phyloP scores from a whole-genome alignment of 345 rosid species.

The Atalantia buxifolia region DNA sequence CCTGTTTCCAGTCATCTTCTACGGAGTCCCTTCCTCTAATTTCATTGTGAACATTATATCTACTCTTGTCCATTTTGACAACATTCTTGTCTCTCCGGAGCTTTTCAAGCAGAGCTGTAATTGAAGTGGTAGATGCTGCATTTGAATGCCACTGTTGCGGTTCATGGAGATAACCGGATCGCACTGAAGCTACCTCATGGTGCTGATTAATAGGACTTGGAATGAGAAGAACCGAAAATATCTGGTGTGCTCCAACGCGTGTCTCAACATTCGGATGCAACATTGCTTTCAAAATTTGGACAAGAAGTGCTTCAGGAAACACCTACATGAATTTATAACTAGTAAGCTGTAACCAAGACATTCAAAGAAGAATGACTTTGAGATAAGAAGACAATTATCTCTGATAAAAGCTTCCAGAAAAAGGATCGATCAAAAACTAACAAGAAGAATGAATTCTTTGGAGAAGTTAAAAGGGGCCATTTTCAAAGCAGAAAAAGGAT shows the following conservation, averaged over 20 bases:
- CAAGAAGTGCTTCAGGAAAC: constrained; percentile 81
- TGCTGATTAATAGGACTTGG: constrained; percentile 51
- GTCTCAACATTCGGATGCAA: constrained; percentile 81
- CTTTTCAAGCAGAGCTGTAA: constrained; percentile 75
- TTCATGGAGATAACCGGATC: constrained; percentile 57
- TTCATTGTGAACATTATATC: constrained; percentile 39
- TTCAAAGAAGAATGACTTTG: neutral
- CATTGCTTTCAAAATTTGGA: constrained; percentile 80
- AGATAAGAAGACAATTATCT: neutral
- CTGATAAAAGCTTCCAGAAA: neutral
- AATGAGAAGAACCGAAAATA: constrained; percentile 77
- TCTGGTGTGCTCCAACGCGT: constrained; percentile 84
- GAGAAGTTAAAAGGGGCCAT: neutral
- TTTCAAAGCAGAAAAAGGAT: neutral
- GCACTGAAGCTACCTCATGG: constrained; percentile 53
- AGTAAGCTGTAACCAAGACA: constrained; percentile 11
- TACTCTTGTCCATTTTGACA: constrained; percentile 39
- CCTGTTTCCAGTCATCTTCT: constrained; percentile 53
- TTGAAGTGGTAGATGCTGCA: constrained; percentile 68
- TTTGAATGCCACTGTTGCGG: constrained; percentile 61
- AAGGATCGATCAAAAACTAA: neutral
- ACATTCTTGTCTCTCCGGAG: constrained; percentile 81
- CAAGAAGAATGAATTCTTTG: neutral
- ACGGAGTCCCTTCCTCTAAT: constrained; percentile 34
- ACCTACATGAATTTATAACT: constrained; percentile 32